Evolutionary conservation across 2,329 filamentous ascomycete species (phyloP), one percentile per base, ranked within the genome.

Genomic region (Mycosphaerella sp.): DNA sequence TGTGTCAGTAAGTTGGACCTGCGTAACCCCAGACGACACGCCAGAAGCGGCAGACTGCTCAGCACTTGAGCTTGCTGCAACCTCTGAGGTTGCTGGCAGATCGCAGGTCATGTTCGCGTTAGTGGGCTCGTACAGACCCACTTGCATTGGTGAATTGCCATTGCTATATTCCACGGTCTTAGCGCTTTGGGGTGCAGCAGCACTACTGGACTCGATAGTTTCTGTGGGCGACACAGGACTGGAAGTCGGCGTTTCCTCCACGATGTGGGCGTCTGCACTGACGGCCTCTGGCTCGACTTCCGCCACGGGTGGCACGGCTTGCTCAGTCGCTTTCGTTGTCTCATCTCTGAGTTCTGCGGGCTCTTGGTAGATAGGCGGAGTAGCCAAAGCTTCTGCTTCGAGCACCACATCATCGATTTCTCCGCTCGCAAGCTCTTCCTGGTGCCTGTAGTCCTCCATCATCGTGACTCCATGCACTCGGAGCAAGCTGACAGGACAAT

Each of bases 381-480:
- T 53, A 8, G 57, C 55, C 28, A 44, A 14, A 17, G 50, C 55
- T 44, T 59, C 58, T 35, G 52, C 34, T 27, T 56, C 58, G 17
- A 58, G 36, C 4, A 40, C 46, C 14, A 81, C 79, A 13, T 86
- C 81, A n/a, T 84, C 51, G 12, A 54, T n/a, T 9, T 81, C 78
- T 1, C 71, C 75, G 32, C 76, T 72, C 14, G 77, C 74, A 36
- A 77, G 74, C 58, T 94, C 88, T 50, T 87, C 84, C 49, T 95
- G 87, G 65, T 91, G 89, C 73, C 87, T 88, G 50, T 91, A 90
- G 66, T 98, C 89, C 62, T 97, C 81, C 83, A 98, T 86, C 75
- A 95, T 93, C 0, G 91, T 86, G 16, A 83, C 95, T 6, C 93
- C 93, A 69, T 98, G 93, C 4, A 98, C 86, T 49, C 93, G 82